Conservation (phyloP, 352 stramenopile species). For the Albugo laibachii region DNA sequence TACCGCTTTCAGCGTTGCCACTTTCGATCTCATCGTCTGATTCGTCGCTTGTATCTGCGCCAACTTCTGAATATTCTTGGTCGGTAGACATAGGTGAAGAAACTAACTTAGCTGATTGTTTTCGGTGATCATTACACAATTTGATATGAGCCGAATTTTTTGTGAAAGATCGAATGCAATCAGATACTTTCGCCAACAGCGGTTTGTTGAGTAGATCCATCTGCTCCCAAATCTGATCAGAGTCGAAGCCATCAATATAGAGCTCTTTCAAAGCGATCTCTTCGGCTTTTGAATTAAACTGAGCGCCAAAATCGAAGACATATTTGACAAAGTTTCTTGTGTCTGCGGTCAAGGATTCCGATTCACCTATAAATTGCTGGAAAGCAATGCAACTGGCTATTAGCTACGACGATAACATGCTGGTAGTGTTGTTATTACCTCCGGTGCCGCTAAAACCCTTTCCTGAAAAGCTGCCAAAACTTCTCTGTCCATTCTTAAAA, state of each 20-base stretch:
- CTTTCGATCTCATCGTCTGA: slow-evolving; percentile 8
- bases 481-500: too few species aligned
- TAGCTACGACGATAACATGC: too few species aligned
- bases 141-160: slow-evolving; percentile 6
- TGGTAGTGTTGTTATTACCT: too few species aligned
- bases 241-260: slow-evolving; percentile 67
- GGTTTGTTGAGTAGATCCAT: slow-evolving; percentile 62
- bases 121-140: slow-evolving; percentile 1
- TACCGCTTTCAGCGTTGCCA: slow-evolving; percentile 29
- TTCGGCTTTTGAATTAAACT: slow-evolving; percentile 25
- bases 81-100: too few species aligned
- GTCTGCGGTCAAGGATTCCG: too few species aligned
- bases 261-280: slow-evolving; percentile 42
- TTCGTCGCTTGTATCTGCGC: slow-evolving; percentile 12
- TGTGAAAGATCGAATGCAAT: slow-evolving; percentile 25
- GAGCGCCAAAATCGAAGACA: slow-evolving; percentile 49
- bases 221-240: slow-evolving; percentile 74
- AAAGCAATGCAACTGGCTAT: too few species aligned
- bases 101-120: background rate
- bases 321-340: slow-evolving; percentile 37
- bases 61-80: slow-evolving; percentile 12
- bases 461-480: too few species aligned
- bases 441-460: too few species aligned
- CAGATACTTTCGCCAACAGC: slow-evolving; percentile 39
- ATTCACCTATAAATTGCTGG: too few species aligned